phyloP scores from a whole-genome alignment of 805 yeast species.

The Helenozyma baotianmanensis region DNA sequence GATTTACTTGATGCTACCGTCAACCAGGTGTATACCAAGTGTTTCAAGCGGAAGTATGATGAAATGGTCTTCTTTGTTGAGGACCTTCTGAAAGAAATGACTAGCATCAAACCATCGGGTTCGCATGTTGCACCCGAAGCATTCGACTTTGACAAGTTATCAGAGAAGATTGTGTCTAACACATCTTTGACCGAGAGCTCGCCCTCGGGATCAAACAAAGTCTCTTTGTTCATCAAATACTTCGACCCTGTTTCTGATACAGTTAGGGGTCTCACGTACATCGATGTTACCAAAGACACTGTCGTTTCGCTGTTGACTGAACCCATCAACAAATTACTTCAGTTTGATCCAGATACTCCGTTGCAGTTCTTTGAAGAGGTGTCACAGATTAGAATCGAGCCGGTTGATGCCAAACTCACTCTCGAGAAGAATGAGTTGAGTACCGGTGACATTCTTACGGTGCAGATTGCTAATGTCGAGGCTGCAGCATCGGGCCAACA shows the following conservation, averaged over 20 bases:
- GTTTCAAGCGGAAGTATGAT: conserved; percentile 43
- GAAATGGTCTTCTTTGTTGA: conserved; percentile 63
- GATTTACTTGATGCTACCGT: conserved; percentile 36
- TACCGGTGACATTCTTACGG: conserved; percentile 62
- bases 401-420: conserved; percentile 33
- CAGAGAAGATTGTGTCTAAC: conserved; percentile 10
- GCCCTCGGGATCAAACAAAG: conserved; percentile 18
- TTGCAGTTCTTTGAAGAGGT: conserved; percentile 57
- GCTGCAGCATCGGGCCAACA: conserved; percentile 13
- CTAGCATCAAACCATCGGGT: conserved; percentile 9
- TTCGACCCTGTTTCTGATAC: conserved; percentile 55
- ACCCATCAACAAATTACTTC: conserved; percentile 38
- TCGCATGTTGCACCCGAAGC: conserved; percentile 16
- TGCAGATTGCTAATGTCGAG: conserved; percentile 23
- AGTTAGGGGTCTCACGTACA: conserved; percentile 64
- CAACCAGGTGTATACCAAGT: conserved; percentile 46
- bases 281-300: conserved; percentile 46
- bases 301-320: conserved; percentile 38
- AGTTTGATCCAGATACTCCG: conserved; percentile 28
- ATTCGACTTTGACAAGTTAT: conserved; percentile 20
- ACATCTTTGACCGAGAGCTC: conserved; percentile 6
- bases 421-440: conserved; percentile 56
- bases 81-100: conserved; percentile 44
- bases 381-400: conserved; percentile 48
- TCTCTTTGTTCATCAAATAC: conserved; percentile 51